Evolutionary conservation across 2,329 filamentous ascomycete species (phyloP).

Genomic region (Colletotrichum simmondsii): DNA sequence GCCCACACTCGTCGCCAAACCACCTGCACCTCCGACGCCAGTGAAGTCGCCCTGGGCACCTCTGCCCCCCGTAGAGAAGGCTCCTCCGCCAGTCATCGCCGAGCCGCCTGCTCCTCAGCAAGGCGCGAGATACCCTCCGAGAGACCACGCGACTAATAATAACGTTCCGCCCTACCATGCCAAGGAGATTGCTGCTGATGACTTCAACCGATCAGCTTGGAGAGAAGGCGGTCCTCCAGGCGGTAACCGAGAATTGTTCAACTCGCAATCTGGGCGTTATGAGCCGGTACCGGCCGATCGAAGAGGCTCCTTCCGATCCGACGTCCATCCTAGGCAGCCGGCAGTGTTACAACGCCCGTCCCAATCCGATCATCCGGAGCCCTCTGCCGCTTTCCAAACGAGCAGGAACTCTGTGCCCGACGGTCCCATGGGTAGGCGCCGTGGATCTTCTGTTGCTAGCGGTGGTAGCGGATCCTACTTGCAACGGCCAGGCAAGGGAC

Average conservation of each 20-base stretch:
- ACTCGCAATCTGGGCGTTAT: constrained; percentile 94
- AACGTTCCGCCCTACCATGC: constrained; percentile 60
- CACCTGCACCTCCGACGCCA: constrained; percentile 72
- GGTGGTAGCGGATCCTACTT: constrained; percentile 80
- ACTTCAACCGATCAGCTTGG: constrained; percentile 88
- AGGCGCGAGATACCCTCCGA: constrained; percentile 38
- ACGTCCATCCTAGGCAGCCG: constrained; percentile 76
- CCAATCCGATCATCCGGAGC: constrained; percentile 77
- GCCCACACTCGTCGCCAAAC: constrained; percentile 78
- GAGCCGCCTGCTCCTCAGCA: constrained; percentile 57
- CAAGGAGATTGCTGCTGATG: constrained; percentile 92
- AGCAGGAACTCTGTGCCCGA: constrained; percentile 72
- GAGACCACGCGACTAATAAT: constrained; percentile 57
- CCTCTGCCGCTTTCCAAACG: constrained; percentile 88
- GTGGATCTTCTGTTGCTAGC: constrained; percentile 92
- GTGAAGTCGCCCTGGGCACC: constrained; percentile 93
- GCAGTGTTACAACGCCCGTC: constrained; percentile 81
- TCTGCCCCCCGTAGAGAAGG: constrained; percentile 85
- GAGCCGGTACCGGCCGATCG: constrained; percentile 84
- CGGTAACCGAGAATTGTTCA: constrained; percentile 83
- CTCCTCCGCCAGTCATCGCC: constrained; percentile 75
- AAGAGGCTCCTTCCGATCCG: constrained; percentile 75
- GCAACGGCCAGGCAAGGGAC: constrained; percentile 63
- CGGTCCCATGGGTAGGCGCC: constrained; percentile 76
- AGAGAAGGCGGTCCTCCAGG: constrained; percentile 74